These are phyloP conservation scores for Pythium brachiatum DNA, from an alignment of 352 stramenopile genomes.

Conservation along the genomic window DNA sequence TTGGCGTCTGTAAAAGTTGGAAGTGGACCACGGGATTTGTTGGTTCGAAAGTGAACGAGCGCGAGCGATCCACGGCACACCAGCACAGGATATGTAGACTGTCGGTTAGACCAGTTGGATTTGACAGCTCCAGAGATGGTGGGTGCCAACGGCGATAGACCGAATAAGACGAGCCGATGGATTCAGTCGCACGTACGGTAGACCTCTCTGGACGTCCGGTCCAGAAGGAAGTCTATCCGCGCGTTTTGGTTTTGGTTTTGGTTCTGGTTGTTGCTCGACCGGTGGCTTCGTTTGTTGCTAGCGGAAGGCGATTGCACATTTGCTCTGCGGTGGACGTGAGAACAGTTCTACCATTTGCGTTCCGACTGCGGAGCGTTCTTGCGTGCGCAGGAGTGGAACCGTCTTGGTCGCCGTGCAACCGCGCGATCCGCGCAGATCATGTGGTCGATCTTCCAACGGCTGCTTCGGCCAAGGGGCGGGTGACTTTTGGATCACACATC, in stretches of 20 bases:
- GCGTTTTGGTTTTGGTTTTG: not conserved
- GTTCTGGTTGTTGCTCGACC: not conserved
- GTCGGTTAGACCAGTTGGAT: not conserved
- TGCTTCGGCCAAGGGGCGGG: not conserved
- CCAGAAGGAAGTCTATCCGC: not conserved
- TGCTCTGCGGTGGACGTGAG: not conserved
- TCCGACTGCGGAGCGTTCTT: not conserved
- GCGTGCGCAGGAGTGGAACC: not conserved
- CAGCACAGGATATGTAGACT: too few relatives aligned
- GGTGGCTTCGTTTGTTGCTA: too few relatives aligned
- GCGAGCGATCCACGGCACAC: not conserved
- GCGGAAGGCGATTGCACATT: not conserved
- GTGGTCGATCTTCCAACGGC: constrained; percentile 1
- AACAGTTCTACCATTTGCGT: not conserved
- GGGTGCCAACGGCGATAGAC: not conserved
- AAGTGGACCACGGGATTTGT: too few relatives aligned
- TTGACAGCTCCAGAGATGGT: not conserved
- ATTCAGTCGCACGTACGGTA: not conserved
- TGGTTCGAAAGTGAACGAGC: too few relatives aligned
- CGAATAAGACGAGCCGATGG: not conserved
- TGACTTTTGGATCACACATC: not conserved
- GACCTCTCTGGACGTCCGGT: not conserved
- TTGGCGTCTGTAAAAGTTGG: not conserved
- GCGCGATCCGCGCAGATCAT: not conserved
- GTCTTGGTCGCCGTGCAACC: not conserved